These are phyloP conservation scores for Dactylellina cionopaga DNA, from an alignment of 2,329 filamentous ascomycete species.

Conservation along the genomic window DNA sequence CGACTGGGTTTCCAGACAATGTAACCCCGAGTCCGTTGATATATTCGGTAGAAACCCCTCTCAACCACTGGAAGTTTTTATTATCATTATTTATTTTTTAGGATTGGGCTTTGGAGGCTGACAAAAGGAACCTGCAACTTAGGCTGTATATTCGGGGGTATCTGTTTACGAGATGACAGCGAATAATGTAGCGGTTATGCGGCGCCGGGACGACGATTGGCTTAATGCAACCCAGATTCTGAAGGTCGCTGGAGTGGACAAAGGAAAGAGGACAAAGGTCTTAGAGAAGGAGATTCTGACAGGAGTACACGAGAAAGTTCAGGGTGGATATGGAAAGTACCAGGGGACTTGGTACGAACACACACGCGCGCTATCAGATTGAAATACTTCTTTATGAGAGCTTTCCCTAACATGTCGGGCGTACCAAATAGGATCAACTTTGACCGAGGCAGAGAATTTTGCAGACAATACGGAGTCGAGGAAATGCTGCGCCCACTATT, in stretches of 20 bases:
- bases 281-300: conserved; percentile 97
- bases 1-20: conserved; percentile 27
- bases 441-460: conserved; percentile 89
- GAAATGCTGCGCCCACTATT: conserved; percentile 78
- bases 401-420: conserved; percentile 2
- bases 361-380: conserved; percentile 15
- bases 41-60: conserved; percentile 40
- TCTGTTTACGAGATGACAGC: conserved; percentile 99
- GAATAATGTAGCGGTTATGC: conserved; percentile 92
- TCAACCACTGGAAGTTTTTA: not conserved
- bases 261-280: conserved; percentile 96
- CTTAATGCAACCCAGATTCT: conserved; percentile 98
- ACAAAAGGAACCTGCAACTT: not conserved
- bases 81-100: not conserved
- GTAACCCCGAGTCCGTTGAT: conserved; percentile 28
- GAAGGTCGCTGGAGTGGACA: conserved; percentile 96
- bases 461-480: conserved; percentile 80
- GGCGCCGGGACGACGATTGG: conserved; percentile 92
- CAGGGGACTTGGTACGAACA: conserved; percentile 83
- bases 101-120: not conserved
- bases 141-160: conserved; percentile 93
- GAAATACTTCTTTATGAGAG: not conserved
- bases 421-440: conserved; percentile 73
- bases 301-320: conserved; percentile 97
- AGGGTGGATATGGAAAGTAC: conserved; percentile 98